Evolutionary conservation across 495 filamentous ascomycete genomes (phyloP), one percentile per base, ranked within the genome.

Genomic region (Chaetomium fimeti): DNA sequence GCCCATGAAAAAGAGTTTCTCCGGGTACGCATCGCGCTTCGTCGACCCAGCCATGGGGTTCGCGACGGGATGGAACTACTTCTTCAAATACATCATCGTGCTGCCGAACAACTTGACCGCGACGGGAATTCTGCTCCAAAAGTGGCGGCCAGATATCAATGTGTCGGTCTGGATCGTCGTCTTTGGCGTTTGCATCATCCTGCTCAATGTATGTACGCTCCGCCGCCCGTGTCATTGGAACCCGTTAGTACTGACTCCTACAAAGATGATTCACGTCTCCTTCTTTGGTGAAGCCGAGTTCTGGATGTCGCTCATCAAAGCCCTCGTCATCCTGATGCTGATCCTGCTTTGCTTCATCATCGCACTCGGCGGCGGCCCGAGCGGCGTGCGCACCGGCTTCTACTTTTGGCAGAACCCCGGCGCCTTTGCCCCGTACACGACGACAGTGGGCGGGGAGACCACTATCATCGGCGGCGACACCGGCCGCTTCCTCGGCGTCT

Each of bases 281-380:
- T 89, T 88, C 77, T 92, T 91, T 63, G 90, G 90, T 45, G 90
- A 93, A 75, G 84, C 89, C 63, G 89, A 93, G 70, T 93, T 92
- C 74, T 91, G 88, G 89, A 85, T 93, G 53, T 88, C 85, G 3
- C 78, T 80, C 43, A 75, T 89, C 74, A 92, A 93, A 70, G 82
- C 91, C 4, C 52, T 89, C 15, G 83, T 88, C 40, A 89, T 92
- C 68, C 64, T 88, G 52, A 88, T 83, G 40, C 76, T 90, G 24
- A 82, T 85, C 62, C 78, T 91, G 54, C 66, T 95, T 20, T 88
- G 85, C 9, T 75, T 91, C 61, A 76, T 93, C 49, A 82, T 94
- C 48, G 86, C 87, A 48, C 78, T 88, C 24, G 92, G 92, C 49
- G 92, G 91, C 66, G 90, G 88, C 16, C 91, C 89, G 6, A 83